Base-by-base conservation (phyloP, 1,284 basidiomycete species). In the Thelephora terrestris region DNA sequence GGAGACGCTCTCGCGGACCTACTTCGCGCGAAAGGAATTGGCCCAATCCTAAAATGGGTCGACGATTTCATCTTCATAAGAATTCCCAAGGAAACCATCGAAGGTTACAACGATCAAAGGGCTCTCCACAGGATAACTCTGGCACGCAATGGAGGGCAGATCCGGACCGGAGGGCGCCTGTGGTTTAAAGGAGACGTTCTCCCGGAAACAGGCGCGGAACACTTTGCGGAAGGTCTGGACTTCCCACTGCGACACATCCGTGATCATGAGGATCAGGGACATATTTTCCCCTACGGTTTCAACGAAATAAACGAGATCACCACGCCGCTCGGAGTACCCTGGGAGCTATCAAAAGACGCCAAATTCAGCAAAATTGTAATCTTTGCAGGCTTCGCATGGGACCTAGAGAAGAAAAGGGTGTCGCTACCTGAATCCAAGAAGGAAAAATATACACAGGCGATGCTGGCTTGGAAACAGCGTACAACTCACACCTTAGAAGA, bases 31-130 rank as follows among this genome's bases (percentile, higher is more conserved):
- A 3, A 29, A 0, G 66, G 68, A 0, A 57, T 72, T 1, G 61
- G 64, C 0, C 69, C 67, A 0, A 37, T 71, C 0, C 45, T 56
- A 0, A 61, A 66, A 47, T 72, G 70, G 70, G 65, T 72, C 0
- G 69, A 74, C 48, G 62, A 72, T 40, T 47, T 44, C 40, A 16
- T 46, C 39, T 48, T 54, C 29, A 9, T 48, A 6, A 20, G 53
- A 10, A 45, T 49, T 23, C 47, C 17, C 7, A 23, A 17, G n/a
- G 27, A 7, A 46, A 10, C 35, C 40, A 24, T 40, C n/a, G n/a
- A n/a, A n/a, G n/a, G n/a, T n/a, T n/a, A n/a, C n/a, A n/a, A n/a
- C n/a, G n/a, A n/a, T n/a, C n/a, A n/a, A 42, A 17, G n/a, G 7
- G 23, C 7, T 4, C 12, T 23, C 23, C 38, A 48, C 37, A 20